Conservation (phyloP, 2,329 filamentous ascomycete genomes). For the Penicillium sp. region DNA sequence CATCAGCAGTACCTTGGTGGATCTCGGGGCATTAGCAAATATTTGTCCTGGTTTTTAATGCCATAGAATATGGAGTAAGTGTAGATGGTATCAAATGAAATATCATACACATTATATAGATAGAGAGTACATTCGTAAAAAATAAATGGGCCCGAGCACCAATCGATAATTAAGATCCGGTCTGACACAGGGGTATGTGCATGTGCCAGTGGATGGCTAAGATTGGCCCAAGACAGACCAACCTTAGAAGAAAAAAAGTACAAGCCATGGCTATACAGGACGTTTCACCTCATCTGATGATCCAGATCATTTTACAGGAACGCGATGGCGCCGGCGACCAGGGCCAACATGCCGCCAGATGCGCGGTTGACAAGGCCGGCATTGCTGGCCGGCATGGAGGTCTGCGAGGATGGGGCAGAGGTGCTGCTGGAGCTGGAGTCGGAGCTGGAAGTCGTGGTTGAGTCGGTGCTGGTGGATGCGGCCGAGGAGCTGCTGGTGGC, state of each 20-base stretch:
- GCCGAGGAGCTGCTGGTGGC: conserved; percentile 11
- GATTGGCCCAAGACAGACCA: not conserved
- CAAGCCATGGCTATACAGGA: not conserved
- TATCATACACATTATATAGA: not conserved
- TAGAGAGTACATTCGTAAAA: not conserved
- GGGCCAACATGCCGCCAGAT: conserved; percentile 34
- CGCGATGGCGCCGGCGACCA: conserved; percentile 33
- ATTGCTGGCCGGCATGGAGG: conserved; percentile 29
- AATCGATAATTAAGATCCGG: not conserved
- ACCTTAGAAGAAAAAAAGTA: not conserved
- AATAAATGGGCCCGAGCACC: not conserved
- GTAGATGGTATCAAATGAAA: not conserved
- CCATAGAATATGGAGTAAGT: no score
- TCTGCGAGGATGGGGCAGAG: conserved; percentile 7
- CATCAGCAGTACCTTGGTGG: not conserved
- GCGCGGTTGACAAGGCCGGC: conserved; percentile 31
- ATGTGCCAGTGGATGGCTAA: not conserved
- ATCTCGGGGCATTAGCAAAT: not conserved
- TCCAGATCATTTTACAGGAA: conserved; percentile 28
- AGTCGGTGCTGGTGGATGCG: conserved; percentile 13
- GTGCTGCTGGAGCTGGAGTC: conserved; percentile 20
- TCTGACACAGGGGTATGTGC: not conserved
- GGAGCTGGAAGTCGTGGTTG: conserved; percentile 19
- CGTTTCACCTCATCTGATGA: not conserved
- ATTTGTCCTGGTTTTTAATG: no score